Conservation (phyloP, 352 stramenopile genomes). For the Phytopythium boreale region DNA sequence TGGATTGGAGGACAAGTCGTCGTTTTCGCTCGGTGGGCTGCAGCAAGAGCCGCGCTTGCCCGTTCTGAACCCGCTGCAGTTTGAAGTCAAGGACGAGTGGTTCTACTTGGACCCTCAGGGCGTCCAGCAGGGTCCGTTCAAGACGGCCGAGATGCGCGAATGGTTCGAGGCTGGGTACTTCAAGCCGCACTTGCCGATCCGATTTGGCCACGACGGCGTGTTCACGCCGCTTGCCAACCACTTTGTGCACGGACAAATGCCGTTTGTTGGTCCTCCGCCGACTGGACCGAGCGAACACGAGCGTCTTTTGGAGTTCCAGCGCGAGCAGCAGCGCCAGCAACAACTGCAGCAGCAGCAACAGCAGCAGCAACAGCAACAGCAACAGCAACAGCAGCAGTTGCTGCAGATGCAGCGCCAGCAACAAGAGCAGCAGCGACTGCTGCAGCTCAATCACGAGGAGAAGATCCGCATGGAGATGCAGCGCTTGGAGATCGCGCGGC, state of each 20-base stretch:
- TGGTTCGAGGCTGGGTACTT: conserved; percentile 90
- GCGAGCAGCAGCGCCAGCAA: conserved; percentile 46
- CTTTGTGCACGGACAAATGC: conserved; percentile 66
- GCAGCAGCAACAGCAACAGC: conserved; percentile 67
- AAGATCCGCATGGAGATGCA: conserved; percentile 86
- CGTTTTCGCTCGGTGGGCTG: conserved; percentile 23
- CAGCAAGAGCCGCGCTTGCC: conserved; percentile 15
- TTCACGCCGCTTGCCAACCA: conserved; percentile 79
- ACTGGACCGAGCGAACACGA: conserved; percentile 44
- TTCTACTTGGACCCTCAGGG: conserved; percentile 86
- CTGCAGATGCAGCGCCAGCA: conserved; percentile 64
- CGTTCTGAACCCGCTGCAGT: conserved; percentile 21
- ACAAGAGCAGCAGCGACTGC: conserved; percentile 65
- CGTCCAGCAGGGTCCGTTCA: conserved; percentile 82
- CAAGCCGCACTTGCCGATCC: conserved; percentile 85
- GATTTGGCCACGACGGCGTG: conserved; percentile 64
- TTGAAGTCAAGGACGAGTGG: conserved; percentile 74
- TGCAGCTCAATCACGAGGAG: conserved; percentile 66
- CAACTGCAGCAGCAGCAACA: conserved; percentile 40
- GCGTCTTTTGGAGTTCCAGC: conserved; percentile 55
- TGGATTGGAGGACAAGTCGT: conserved; percentile 30
- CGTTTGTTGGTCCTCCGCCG: conserved; percentile 46
- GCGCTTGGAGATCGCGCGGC: conserved; percentile 62
- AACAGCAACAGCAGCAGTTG: conserved; percentile 62
- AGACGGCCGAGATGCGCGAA: conserved; percentile 84